A percentile compares a stretch with the other conserved stretches of the same genome.
Conservation (phyloP, 225 moss, liverwort and hornwort genomes). For the Bryum argenteum region DNA sequence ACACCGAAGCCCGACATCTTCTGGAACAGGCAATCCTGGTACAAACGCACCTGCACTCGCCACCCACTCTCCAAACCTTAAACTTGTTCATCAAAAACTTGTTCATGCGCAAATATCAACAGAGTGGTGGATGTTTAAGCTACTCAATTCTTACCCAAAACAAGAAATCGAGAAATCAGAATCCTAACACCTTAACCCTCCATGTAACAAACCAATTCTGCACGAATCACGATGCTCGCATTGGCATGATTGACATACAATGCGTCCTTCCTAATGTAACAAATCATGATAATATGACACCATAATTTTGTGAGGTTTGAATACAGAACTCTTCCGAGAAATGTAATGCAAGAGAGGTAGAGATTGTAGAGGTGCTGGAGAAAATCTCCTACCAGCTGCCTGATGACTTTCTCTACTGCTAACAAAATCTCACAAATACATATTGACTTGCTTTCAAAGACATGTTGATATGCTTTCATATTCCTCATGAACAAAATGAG, state of each 20-base stretch:
- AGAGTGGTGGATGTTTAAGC: no score
- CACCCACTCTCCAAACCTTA: background rate
- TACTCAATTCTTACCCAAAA: no score
- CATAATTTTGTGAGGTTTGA: background rate
- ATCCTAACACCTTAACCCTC: background rate
- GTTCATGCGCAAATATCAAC: no score
- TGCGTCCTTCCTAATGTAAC: background rate
- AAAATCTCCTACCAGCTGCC: no score
- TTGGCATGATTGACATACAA: background rate
- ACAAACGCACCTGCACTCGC: slow-evolving; percentile 56
- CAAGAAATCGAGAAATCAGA: no score
- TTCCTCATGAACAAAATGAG: no score
- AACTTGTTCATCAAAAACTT: no score
- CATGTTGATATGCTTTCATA: no score
- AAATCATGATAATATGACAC: background rate
- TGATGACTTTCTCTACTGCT: no score
- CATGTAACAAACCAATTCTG: background rate
- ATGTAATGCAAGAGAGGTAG: background rate
- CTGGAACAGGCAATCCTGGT: slow-evolving; percentile 67
- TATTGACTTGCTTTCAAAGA: no score
- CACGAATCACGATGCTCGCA: background rate
- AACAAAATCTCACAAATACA: no score
- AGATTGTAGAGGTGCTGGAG: no score
- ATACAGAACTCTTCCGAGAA: background rate
- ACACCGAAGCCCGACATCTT: slow-evolving; percentile 68